Conservation (phyloP, 495 filamentous ascomycete species). For the Tricharina praecox region DNA sequence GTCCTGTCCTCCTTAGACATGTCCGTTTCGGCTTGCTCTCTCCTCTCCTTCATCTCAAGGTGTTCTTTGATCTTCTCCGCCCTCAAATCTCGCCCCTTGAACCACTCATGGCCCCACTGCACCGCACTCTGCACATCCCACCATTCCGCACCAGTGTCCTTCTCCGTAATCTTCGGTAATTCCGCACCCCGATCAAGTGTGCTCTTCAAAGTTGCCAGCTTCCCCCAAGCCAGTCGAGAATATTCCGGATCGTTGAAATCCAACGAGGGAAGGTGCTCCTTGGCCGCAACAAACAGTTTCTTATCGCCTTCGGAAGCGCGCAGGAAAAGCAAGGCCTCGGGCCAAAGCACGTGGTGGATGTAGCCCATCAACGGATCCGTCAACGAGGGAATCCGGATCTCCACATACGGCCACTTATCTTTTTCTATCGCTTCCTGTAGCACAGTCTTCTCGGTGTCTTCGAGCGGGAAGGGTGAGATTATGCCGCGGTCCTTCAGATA, state of each 20-base stretch:
- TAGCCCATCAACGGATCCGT: constrained; percentile 11
- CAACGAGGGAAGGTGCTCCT: constrained; percentile 16
- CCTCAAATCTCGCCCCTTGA: constrained; percentile 14
- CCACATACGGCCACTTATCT: constrained; percentile 16
- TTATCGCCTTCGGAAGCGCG: constrained; percentile 18
- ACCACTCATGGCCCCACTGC: constrained; percentile 23
- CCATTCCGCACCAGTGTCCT: constrained; percentile 18
- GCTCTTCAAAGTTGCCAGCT: constrained; percentile 5
- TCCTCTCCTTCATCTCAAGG: constrained; percentile 17
- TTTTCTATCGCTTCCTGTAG: constrained; percentile 15
- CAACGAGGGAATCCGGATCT: constrained; percentile 13
- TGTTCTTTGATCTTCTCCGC: constrained; percentile 11
- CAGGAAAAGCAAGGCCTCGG: constrained; percentile 21
- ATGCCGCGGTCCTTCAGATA: constrained; percentile 24
- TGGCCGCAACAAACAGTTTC: background rate
- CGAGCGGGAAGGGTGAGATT: constrained; percentile 5
- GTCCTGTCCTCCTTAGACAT: background rate
- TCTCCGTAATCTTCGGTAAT: constrained; percentile 11
- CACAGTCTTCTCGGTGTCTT: constrained; percentile 6
- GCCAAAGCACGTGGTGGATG: constrained; percentile 20
- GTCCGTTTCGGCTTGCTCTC: background rate
- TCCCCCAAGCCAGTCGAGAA: constrained; percentile 19
- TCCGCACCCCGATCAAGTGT: background rate
- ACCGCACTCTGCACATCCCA: constrained; percentile 20
- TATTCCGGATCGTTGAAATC: constrained; percentile 21